A percentile compares a stretch with the other conserved stretches of the same genome.
phyloP scores from a whole-genome alignment of 2,329 filamentous ascomycete species.

The Ramularia endophylla region DNA sequence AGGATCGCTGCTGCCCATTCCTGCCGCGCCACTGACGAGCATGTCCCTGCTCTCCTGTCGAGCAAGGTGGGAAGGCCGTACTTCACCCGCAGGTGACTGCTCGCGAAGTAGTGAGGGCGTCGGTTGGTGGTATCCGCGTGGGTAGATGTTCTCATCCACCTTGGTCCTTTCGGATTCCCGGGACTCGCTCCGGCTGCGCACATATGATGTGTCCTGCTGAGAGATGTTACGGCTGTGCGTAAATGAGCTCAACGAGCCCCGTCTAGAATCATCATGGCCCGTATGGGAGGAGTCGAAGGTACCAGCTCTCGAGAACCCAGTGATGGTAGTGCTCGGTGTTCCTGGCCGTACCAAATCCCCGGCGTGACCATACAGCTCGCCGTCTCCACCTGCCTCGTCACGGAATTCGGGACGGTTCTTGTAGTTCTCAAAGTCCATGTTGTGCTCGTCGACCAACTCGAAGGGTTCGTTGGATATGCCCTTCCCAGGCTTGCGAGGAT shows the following conservation, averaged over 20 bases:
- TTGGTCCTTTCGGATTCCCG: slow-evolving; percentile 28
- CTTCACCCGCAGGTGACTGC: slow-evolving; percentile 35
- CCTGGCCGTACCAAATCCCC: slow-evolving; percentile 56
- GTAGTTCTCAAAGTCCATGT: slow-evolving; percentile 86
- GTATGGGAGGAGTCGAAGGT: slow-evolving; percentile 25
- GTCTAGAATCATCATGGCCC: slow-evolving; percentile 1
- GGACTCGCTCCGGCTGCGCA: slow-evolving; percentile 22
- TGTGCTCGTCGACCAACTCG: slow-evolving; percentile 79
- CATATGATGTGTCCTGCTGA: slow-evolving; percentile 6
- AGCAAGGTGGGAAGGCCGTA: slow-evolving; percentile 4
- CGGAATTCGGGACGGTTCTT: slow-evolving; percentile 86
- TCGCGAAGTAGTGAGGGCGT: slow-evolving; percentile 39
- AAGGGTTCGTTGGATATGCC: slow-evolving; percentile 52
- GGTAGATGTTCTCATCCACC: slow-evolving; percentile 34
- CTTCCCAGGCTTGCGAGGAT: slow-evolving; percentile 52
- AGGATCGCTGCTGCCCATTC: slow-evolving; percentile 15
- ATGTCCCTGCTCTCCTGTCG: slow-evolving; percentile 21
- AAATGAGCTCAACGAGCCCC: not conserved
- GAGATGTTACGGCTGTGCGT: slow-evolving; percentile 8
- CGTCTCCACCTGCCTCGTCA: slow-evolving; percentile 73
- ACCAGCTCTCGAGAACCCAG: slow-evolving; percentile 24
- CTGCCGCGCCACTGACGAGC: slow-evolving; percentile 14
- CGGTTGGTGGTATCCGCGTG: slow-evolving; percentile 41
- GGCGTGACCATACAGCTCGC: slow-evolving; percentile 51
- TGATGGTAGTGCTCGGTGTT: slow-evolving; percentile 51